These are phyloP conservation scores for Trichoderma simmonsii DNA, from an alignment of 2,329 filamentous ascomycete genomes.

Conservation along the genomic window DNA sequence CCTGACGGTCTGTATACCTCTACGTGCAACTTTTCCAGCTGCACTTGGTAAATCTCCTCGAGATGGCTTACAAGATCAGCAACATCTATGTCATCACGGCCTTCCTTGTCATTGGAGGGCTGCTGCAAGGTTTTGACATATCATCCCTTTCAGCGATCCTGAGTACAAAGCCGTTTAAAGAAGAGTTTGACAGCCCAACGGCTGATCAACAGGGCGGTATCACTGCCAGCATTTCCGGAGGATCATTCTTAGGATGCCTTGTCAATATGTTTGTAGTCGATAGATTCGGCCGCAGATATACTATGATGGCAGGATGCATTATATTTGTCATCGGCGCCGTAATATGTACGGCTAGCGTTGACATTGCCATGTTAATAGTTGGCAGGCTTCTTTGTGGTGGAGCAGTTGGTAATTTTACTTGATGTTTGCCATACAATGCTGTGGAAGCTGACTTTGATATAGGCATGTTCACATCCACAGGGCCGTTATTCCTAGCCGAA, in stretches of 20 bases:
- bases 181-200: conserved; percentile 2
- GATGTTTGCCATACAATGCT: background rate
- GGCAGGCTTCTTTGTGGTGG: conserved; percentile 4
- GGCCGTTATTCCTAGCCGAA: background rate
- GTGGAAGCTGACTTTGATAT: background rate
- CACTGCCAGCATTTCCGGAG: conserved; percentile 1
- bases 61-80: background rate
- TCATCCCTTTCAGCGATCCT: conserved; percentile 3
- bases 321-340: background rate
- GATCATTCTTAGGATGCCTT: conserved; percentile 6
- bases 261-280: conserved; percentile 1
- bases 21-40: background rate
- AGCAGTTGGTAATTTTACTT: background rate
- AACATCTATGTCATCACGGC: conserved; percentile 7
- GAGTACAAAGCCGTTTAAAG: background rate
- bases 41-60: background rate
- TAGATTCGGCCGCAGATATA: background rate
- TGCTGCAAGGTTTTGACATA: conserved; percentile 8
- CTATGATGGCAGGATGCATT: background rate
- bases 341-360: conserved; percentile 4
- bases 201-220: conserved; percentile 7
- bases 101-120: background rate
- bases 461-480: conserved; percentile 4
- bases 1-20: background rate
- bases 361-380: conserved; percentile 7